Conservation (phyloP, 345 rosid genomes). For the Odontarrhena argentea region DNA sequence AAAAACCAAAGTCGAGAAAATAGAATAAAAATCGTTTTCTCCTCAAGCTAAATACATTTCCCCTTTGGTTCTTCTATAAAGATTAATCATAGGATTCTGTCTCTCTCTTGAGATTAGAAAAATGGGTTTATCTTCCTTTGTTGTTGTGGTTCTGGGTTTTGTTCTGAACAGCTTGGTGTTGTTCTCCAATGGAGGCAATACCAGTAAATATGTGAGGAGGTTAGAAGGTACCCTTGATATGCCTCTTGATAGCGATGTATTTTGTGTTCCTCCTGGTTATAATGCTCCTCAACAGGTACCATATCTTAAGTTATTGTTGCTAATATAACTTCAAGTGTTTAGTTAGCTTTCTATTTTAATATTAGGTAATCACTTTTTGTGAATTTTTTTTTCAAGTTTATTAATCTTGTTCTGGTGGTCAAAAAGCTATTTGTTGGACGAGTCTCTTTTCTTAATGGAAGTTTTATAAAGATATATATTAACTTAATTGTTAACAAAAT, state of each 20-base stretch:
- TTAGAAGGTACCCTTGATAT: conserved; percentile 57
- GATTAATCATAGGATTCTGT: no score
- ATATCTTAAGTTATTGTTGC: conserved; percentile 4
- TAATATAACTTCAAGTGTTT: conserved; percentile 15
- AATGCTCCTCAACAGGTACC: conserved; percentile 94
- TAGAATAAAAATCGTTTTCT: no score
- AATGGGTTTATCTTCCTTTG: not conserved
- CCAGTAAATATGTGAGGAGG: conserved; percentile 64
- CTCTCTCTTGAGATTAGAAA: no score
- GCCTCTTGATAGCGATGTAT: conserved; percentile 82
- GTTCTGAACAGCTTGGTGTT: conserved; percentile 44
- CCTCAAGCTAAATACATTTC: no score
- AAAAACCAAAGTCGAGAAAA: no score
- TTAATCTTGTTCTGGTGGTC: not conserved
- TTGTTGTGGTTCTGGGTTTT: conserved; percentile 43
- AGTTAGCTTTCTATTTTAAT: conserved; percentile 1
- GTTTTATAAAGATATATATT: not conserved
- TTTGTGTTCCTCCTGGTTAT: conserved; percentile 62
- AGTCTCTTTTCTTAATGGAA: conserved; percentile 22
- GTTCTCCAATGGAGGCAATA: conserved; percentile 66
- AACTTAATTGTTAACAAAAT: not conserved
- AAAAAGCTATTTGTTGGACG: not conserved
- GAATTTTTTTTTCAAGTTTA: not conserved
- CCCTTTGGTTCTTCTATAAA: no score
- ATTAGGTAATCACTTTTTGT: conserved; percentile 20